phyloP scores from a whole-genome alignment of 2,329 filamentous ascomycete species.

The Sarocladium brachiariae region DNA sequence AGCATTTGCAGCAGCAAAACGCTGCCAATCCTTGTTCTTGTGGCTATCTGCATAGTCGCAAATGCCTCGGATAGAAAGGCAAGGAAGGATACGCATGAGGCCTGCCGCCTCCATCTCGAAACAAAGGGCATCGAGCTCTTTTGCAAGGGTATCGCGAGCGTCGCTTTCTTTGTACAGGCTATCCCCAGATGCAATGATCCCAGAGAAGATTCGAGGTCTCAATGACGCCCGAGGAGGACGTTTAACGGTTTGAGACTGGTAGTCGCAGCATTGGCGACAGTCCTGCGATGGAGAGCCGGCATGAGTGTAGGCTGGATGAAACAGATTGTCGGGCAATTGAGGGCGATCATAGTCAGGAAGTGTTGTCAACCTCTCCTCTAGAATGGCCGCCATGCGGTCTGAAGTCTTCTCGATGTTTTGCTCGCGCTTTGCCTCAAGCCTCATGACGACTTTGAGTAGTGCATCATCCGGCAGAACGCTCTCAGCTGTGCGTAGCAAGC shows the following conservation, averaged over 20 bases:
- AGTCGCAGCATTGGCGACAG: background rate
- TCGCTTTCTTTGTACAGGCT: conserved; percentile 10
- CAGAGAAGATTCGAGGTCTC: conserved; percentile 12
- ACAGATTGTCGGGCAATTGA: background rate
- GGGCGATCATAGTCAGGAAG: background rate
- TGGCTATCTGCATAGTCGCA: conserved; percentile 27
- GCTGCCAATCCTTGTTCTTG: conserved; percentile 22
- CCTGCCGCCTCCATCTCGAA: conserved; percentile 12
- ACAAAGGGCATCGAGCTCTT: conserved; percentile 2
- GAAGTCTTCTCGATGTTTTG: background rate
- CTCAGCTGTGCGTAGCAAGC: background rate
- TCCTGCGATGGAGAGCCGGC: background rate
- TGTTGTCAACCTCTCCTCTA: background rate
- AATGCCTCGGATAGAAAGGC: conserved; percentile 24
- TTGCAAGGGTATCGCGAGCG: background rate
- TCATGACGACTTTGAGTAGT: background rate
- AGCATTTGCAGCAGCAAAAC: conserved; percentile 17
- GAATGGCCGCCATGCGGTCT: background rate
- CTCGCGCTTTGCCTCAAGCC: background rate
- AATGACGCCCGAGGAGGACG: too few species aligned
- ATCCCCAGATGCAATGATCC: conserved; percentile 15
- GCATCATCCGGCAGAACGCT: background rate
- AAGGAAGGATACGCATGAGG: conserved; percentile 18
- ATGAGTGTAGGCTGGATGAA: background rate
- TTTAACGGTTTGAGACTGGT: too few species aligned